These are phyloP conservation scores for Endotrypanum monterogeii DNA, from an alignment of 208 protist species.

Conservation along the genomic window DNA sequence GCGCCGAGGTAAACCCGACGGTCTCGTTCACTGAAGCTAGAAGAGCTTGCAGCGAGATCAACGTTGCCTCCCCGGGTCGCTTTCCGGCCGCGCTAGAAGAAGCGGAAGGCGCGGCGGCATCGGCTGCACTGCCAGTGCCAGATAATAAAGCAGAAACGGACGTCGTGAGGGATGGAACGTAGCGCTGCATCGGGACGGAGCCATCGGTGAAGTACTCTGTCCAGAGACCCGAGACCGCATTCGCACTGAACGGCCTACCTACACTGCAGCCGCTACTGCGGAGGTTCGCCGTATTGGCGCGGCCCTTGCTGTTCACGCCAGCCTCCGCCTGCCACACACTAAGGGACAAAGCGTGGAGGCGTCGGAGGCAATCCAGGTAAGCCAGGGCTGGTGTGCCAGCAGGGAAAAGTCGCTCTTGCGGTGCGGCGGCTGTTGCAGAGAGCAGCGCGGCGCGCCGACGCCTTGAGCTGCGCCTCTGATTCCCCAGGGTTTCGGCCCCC, in stretches of 20 bases:
- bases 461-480: slow-evolving; percentile 18
- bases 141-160: slow-evolving; percentile 21
- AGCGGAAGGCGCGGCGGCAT: background rate
- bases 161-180: slow-evolving; percentile 14
- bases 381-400: slow-evolving; percentile 62
- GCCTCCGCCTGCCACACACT: slow-evolving; percentile 33
- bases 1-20: slow-evolving; percentile 56
- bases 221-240: slow-evolving; percentile 26
- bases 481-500: slow-evolving; percentile 11
- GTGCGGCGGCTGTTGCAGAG: slow-evolving; percentile 12
- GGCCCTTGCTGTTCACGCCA: slow-evolving; percentile 18
- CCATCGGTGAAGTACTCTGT: slow-evolving; percentile 33
- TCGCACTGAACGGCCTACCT: slow-evolving; percentile 19
- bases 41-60: slow-evolving; percentile 21
- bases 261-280: background rate
- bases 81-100: background rate
- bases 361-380: slow-evolving; percentile 55
- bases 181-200: slow-evolving; percentile 28
- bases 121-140: background rate
- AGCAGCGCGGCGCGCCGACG: slow-evolving; percentile 19
- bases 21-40: slow-evolving; percentile 22
- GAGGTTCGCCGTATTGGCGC: background rate
- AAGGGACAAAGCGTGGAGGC: slow-evolving; percentile 23
- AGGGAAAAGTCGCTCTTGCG: slow-evolving; percentile 52
- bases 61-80: background rate